Conservation (phyloP, 352 stramenopile species). For the Globisporangium okanoganense region DNA sequence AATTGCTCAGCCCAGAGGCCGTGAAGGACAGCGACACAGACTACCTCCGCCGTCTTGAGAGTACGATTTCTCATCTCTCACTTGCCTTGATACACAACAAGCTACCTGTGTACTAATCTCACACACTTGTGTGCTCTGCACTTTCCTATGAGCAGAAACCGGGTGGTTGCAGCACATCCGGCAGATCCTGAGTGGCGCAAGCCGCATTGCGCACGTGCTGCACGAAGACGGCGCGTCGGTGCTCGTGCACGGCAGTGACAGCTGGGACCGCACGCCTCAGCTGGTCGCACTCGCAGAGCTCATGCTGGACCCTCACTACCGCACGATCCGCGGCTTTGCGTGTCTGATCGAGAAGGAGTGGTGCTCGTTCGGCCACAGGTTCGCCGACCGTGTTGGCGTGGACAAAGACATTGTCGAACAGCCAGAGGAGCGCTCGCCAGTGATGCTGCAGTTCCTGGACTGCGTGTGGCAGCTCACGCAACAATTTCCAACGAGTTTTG, state of each 20-base stretch:
- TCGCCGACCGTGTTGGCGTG: conserved; percentile 77
- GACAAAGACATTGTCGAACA: conserved; percentile 76
- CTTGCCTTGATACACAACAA: no score
- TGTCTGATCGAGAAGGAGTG: conserved; percentile 87
- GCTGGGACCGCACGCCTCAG: conserved; percentile 86
- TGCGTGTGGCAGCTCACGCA: conserved; percentile 87
- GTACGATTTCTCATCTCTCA: no score
- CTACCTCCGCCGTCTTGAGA: conserved; percentile 84
- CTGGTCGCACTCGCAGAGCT: conserved; percentile 76
- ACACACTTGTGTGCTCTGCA: conserved; percentile 12
- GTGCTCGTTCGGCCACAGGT: conserved; percentile 90
- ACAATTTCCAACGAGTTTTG: conserved; percentile 83
- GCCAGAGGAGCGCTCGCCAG: conserved; percentile 77
- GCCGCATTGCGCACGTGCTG: conserved; percentile 71
- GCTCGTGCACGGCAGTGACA: conserved; percentile 80
- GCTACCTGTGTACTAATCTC: no score
- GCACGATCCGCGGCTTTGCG: conserved; percentile 79
- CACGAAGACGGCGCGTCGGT: conserved; percentile 82
- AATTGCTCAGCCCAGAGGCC: conserved; percentile 61
- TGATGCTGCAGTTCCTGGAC: conserved; percentile 87
- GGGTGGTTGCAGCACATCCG: conserved; percentile 97
- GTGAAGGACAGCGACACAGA: conserved; percentile 85
- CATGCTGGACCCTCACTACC: conserved; percentile 85
- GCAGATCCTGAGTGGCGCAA: conserved; percentile 65
- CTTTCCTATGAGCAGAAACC: conserved; percentile 88